These are phyloP conservation scores for Gonapodya prolifera DNA, from an alignment of 192 early-diverging fungal species.

Conservation along the genomic window DNA sequence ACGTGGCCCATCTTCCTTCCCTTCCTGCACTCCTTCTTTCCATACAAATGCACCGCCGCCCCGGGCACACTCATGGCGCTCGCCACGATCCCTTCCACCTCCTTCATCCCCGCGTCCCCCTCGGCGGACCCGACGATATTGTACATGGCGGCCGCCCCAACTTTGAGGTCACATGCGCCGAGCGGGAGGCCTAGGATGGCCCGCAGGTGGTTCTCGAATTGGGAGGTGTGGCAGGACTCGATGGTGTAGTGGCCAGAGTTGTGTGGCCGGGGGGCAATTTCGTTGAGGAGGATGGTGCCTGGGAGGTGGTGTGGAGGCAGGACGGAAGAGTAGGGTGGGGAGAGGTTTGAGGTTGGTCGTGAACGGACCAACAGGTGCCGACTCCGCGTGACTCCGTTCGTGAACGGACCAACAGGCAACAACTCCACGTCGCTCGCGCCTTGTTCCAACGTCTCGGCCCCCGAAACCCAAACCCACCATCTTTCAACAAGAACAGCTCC, in stretches of 20 bases:
- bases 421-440: background rate
- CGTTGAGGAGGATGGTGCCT: conserved; percentile 80
- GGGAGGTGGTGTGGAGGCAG: background rate
- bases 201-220: conserved; percentile 90
- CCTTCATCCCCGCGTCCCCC: conserved; percentile 27
- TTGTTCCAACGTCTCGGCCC: background rate
- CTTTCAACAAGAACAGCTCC: conserved; percentile 89
- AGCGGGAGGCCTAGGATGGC: conserved; percentile 84
- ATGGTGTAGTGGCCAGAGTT: conserved; percentile 99
- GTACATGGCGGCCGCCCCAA: conserved; percentile 83
- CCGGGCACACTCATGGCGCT: conserved; percentile 66
- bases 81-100: conserved; percentile 50
- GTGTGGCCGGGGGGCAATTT: conserved; percentile 97
- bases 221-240: conserved; percentile 93
- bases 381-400: conserved; percentile 1
- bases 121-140: conserved; percentile 76
- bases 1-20: conserved; percentile 99
- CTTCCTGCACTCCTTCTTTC: conserved; percentile 73
- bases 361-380: conserved; percentile 1
- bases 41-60: conserved; percentile 87
- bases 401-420: background rate
- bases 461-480: conserved; percentile 53
- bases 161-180: conserved; percentile 75
- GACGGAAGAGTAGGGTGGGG: background rate
- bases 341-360: background rate